phyloP scores from a whole-genome alignment of 2,329 filamentous ascomycete genomes.

The Eutypella sp. region DNA sequence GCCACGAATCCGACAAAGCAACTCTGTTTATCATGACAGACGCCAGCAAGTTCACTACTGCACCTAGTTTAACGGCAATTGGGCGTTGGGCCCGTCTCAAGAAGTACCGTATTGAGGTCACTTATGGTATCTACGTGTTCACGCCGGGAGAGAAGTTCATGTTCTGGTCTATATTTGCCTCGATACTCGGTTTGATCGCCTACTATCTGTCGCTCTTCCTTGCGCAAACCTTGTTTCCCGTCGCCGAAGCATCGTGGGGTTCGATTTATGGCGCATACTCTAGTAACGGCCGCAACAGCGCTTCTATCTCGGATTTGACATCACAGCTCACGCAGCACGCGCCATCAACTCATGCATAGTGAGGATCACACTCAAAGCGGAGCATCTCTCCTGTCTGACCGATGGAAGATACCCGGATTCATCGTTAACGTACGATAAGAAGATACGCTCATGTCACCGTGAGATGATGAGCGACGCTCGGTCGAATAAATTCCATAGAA shows the following conservation, averaged over 20 bases:
- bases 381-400: too few relatives aligned
- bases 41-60: too few relatives aligned
- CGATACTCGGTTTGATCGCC: constrained; percentile 63
- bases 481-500: too few relatives aligned
- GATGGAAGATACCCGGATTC: too few relatives aligned
- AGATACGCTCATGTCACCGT: too few relatives aligned
- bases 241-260: constrained; percentile 33
- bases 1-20: too few relatives aligned
- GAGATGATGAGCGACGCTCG: too few relatives aligned
- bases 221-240: constrained; percentile 57
- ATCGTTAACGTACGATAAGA: too few relatives aligned
- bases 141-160: constrained; percentile 73
- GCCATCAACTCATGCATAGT: too few relatives aligned
- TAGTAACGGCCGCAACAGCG: neutral
- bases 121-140: constrained; percentile 74
- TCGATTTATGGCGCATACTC: neutral
- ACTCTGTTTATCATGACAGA: too few relatives aligned
- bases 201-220: constrained; percentile 66
- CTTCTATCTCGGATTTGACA: neutral
- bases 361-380: too few relatives aligned
- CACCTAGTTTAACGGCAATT: too few relatives aligned
- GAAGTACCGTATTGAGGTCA: constrained; percentile 79
- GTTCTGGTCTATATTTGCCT: constrained; percentile 70
- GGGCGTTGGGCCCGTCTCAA: constrained; percentile 69
- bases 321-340: neutral